Evolutionary conservation across 1,139 yeast species (phyloP), one percentile per base, ranked within the genome.

Genomic region (Scheffersomyces parashehatae): DNA sequence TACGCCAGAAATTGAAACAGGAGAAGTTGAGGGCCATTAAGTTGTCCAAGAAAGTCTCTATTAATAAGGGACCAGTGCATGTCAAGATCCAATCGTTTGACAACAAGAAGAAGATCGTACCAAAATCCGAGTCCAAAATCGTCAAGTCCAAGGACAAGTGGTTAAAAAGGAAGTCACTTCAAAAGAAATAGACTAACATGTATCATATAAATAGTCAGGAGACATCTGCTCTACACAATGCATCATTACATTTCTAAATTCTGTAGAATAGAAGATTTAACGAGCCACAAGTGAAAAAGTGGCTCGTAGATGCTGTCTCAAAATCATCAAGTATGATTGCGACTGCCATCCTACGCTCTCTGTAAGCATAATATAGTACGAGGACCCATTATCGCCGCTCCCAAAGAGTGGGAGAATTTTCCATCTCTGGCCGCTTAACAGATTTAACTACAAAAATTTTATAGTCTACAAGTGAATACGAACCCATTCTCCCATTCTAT

Each of bases 81-180:
- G 86, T 81, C 13, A 70, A 67, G 53, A 79, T 77, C 24, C 68
- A 73, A 46, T 40, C 59, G 3, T 57, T 52, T 34, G 50, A 56
- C 39, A 52, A 49, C 40, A 59, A 62, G 38, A 60, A 58, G 43
- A 70, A 63, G 43, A 54, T 65, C 6, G 79, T 75, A 3, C 85
- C 85, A 8, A 66, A 66, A 36, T 73, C 76, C 36, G 81, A 75
- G 46, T 56, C 62, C 16, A 60, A 65, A 36, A 66, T 75, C 10
- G 59, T 76, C 41, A 67, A 62, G 38, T 65, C 74, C 28, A 79
- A 73, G 56, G 78, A 77, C 42, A 77, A 77, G 53, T 83, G 88
- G 88, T 64, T 83, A 50, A 76, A 73, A 52, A 75, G 89, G 58
- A 81, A 75, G 53, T 66, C 82, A 15, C 60, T 82, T 43, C 60